Evolutionary conservation across 2,329 filamentous ascomycete genomes (phyloP), one percentile per base, ranked within the genome.

Genomic region (Dendrostoma leiphaemia): DNA sequence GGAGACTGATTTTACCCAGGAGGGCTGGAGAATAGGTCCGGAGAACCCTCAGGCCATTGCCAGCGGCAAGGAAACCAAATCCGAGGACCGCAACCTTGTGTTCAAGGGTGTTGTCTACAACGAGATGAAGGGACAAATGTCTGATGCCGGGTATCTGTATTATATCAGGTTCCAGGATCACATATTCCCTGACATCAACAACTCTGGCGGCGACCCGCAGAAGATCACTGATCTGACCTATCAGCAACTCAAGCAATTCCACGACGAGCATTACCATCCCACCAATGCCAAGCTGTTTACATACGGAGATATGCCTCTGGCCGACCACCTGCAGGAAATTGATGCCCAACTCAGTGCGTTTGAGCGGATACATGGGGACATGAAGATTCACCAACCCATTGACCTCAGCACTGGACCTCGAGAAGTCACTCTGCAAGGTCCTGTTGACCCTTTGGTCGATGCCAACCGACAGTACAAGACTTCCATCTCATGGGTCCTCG

Each of bases 61-160:
- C 28, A 71, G 60, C 60, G 75, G 53, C 60, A 74, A 59, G 62
- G 74, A 63, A 63, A 74, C 59, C 57, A 78, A 70, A 58, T 76
- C 68, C 64, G 79, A 85, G 53, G 82, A 85, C 66, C 83, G 85
- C 68, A 84, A 84, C 59, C 74, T 96, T 37, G 90, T 96, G 1
- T 97, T 97, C 79, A 97, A 97, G 74, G 93, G 93, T 24, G 94
- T 97, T 1, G 93, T 97, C 1, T 97, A 97, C 75, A 99, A 99
- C 65, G 94, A 99, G 75, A 99, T 99, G 94, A 99, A 99, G 74
- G 94, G 94, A 0, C 92, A 97, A 67, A 96, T 97, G 86, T 97
- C 94, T 2, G 94, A 99, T 69, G 91, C 93, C 6, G 91, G 91
- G 61, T 99, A 99, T 65, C 77, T 97, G 1, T 99, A 90, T 76